A percentile compares a stretch with the other conserved stretches of the same genome.
Conservation (phyloP, 78 protist species). For the Emiliania huxleyi region DNA sequence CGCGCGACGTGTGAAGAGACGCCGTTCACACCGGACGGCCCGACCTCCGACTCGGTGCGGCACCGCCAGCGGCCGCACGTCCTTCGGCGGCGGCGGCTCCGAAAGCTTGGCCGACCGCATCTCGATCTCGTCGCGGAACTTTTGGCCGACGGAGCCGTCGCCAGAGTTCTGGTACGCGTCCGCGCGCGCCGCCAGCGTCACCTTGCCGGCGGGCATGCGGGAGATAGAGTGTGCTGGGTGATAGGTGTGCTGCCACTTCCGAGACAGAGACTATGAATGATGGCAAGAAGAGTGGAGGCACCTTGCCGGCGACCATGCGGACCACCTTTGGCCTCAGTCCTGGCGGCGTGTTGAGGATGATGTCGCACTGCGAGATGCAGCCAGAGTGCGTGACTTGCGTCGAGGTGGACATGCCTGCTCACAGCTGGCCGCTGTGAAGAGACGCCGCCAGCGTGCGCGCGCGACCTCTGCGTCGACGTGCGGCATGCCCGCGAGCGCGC, state of each 20-base stretch:
- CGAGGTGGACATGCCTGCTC: neutral
- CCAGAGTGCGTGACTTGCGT: neutral
- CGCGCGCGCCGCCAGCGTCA: neutral
- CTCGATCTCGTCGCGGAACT: slow-evolving; percentile 6
- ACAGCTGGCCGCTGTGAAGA: no score
- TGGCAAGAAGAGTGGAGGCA: no score
- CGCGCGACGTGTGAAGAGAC: no score
- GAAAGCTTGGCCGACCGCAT: neutral
- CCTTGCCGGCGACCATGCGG: no score
- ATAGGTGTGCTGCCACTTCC: no score
- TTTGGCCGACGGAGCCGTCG: neutral
- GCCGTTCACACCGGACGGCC: no score
- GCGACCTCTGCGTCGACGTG: no score
- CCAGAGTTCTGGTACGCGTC: neutral
- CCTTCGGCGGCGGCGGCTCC: slow-evolving; percentile 19
- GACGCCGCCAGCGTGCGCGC: neutral
- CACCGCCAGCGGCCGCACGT: neutral
- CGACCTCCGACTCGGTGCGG: no score
- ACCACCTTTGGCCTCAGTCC: neutral
- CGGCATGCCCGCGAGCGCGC: neutral
- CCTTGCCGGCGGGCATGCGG: neutral
- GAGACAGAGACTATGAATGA: no score
- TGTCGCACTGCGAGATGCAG: neutral
- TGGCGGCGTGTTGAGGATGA: slow-evolving; percentile 26
- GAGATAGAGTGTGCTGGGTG: no score